Percentiles rank a stretch among this genome's conserved stretches.
These are phyloP conservation scores for Cytospora schulzeri DNA, from an alignment of 2,329 filamentous ascomycete species.

Conservation along the genomic window DNA sequence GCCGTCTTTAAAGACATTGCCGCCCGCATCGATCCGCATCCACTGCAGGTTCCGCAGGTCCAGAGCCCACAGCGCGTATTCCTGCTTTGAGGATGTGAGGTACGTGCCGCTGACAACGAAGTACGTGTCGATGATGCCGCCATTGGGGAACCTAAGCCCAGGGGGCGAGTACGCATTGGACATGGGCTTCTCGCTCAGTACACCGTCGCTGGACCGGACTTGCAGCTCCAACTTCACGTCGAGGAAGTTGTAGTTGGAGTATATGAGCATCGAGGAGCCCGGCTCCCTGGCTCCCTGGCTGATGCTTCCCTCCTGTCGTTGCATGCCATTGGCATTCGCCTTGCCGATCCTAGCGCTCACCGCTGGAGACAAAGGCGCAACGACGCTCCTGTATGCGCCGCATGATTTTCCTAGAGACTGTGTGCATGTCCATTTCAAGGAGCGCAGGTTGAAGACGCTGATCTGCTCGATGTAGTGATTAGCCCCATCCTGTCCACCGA, in stretches of 20 bases:
- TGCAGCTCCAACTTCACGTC: constrained; percentile 96
- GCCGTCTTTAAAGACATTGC: constrained; percentile 90
- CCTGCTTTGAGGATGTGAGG: constrained; percentile 94
- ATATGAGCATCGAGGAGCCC: constrained; percentile 84
- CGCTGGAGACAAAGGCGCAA: constrained; percentile 74
- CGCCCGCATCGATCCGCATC: constrained; percentile 94
- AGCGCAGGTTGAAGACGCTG: constrained; percentile 94
- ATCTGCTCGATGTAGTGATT: constrained; percentile 99
- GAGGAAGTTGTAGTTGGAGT: constrained; percentile 98
- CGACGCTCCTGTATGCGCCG: constrained; percentile 93
- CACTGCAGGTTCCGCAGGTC: constrained; percentile 87
- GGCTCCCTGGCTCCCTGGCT: constrained; percentile 59
- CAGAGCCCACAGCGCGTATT: constrained; percentile 95
- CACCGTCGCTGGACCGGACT: constrained; percentile 81
- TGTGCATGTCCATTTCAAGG: constrained; percentile 92
- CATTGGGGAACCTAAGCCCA: constrained; percentile 91
- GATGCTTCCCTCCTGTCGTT: constrained; percentile 49
- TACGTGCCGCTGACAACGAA: constrained; percentile 98
- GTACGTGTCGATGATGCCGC: constrained; percentile 91
- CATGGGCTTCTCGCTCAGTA: constrained; percentile 86
- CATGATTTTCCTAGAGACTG: constrained; percentile 87
- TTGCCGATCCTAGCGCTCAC: constrained; percentile 69
- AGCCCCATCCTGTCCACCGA: constrained; percentile 93
- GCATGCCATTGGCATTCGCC: constrained; percentile 46
- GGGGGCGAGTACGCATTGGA: constrained; percentile 83